Percentiles rank a stretch among this genome's conserved stretches.
Evolutionary conservation across 345 rosid species (phyloP).

Genomic region (Syzygium aromaticum): DNA sequence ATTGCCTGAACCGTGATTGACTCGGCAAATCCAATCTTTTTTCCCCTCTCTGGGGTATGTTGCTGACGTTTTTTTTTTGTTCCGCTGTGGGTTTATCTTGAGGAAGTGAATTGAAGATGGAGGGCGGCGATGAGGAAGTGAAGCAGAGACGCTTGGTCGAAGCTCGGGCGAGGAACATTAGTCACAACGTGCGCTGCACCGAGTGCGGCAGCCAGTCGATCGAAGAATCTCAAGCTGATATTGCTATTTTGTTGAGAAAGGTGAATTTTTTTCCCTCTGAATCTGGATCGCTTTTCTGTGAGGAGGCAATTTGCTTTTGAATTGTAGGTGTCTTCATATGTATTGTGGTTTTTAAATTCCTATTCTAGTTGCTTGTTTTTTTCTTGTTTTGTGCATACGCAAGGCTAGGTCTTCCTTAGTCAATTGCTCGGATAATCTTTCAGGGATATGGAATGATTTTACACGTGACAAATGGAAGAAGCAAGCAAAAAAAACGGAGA

Average conservation of each 20-base stretch:
- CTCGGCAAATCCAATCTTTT: neutral
- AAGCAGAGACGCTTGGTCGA: constrained; percentile 60
- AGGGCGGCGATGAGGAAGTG: constrained; percentile 43
- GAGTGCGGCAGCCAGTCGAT: constrained; percentile 98
- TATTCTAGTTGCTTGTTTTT: neutral
- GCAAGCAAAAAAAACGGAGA: neutral
- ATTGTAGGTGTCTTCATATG: neutral
- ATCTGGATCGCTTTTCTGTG: neutral
- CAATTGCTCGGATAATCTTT: neutral
- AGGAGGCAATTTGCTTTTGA: neutral
- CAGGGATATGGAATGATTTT: neutral
- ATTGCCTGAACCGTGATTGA: neutral
- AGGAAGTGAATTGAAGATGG: constrained; percentile 31
- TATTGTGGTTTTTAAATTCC: neutral
- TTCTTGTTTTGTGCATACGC: neutral
- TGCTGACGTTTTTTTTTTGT: neutral
- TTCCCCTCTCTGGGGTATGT: neutral
- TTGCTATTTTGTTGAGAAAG: constrained; percentile 89
- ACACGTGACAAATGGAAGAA: neutral
- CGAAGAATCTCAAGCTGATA: constrained; percentile 98
- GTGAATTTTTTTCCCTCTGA: constrained; percentile 12
- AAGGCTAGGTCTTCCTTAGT: neutral
- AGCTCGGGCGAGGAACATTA: constrained; percentile 84
- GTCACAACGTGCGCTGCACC: constrained; percentile 90
- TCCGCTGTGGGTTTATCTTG: neutral